Base-by-base conservation (phyloP, 2,329 filamentous ascomycete species). In the Fusarium multiceps region DNA sequence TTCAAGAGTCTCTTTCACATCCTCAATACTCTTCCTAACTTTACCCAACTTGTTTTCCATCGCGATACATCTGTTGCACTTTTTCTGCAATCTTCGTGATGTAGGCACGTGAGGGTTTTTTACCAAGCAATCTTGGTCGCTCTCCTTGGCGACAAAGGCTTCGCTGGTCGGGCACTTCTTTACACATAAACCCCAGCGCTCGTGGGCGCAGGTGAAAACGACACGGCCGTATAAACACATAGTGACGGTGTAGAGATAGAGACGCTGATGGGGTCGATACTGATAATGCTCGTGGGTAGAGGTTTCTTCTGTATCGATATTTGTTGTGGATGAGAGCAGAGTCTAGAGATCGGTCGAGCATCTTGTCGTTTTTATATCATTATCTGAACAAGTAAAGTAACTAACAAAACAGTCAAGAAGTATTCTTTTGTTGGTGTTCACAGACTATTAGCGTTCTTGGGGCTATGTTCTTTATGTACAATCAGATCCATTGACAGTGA, bases 181-280 rank as follows among this genome's bases (percentile, higher is more conserved):
- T 25, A 75, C 58, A 23, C 72, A 64, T 16, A 65, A 62, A 32
- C 77, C 74, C 78, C 74, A 77, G 30, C 57, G 32, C 28, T 69
- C 51, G 62, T 79, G 76, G 7, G 46, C 23, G 71, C 77, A 78
- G 30, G 28, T 28, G 53, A 75, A 79, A 34, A 76, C 30, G 32
- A 66, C 67, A 32, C 71, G 72, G 10, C 63, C 41, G 68, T 78
- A 77, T 13, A 54, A 64, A 53, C 78, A 78, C 78, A 80, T 66
- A 10, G 10, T 79, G 37, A 27, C 23, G 49, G 32, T 20, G 37
- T 37, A 37, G 16, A 37, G 32, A 23, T 50, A 21, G 16, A 34
- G 49, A 40, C 4, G 27, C 18, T n/a, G 11, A 48, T 28, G 23
- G 25, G 40, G 32, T 27, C 18, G 34, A 18, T 34, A 34, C 41